phyloP scores from a whole-genome alignment of 1,284 basidiomycete genomes.

The Trametes versicolor region DNA sequence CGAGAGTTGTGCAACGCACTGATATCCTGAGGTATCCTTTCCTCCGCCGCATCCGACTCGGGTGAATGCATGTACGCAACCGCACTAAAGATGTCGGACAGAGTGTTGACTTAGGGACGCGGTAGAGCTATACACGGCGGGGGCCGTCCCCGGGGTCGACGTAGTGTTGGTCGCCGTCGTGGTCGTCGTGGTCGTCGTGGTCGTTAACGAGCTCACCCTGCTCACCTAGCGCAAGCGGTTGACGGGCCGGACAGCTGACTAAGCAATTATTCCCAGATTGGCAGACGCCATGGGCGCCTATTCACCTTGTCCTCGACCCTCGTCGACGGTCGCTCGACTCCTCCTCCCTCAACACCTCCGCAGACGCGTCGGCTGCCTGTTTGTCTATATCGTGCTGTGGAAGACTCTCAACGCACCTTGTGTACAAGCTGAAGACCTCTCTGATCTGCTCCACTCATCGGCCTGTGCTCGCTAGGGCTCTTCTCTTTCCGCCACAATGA shows the following conservation, averaged over 20 bases:
- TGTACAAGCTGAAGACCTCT: too few relatives aligned
- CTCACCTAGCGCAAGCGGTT: not conserved
- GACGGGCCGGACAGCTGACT: slow-evolving; percentile 23
- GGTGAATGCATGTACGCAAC: slow-evolving; percentile 25
- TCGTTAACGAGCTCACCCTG: slow-evolving; percentile 13
- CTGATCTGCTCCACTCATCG: too few relatives aligned
- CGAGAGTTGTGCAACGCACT: slow-evolving; percentile 44
- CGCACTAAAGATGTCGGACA: not conserved
- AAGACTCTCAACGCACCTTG: too few relatives aligned
- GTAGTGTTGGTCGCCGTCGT: slow-evolving; percentile 20
- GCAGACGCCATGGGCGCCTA: slow-evolving; percentile 15
- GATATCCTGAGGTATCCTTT: slow-evolving; percentile 57
- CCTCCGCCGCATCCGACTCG: slow-evolving; percentile 31
- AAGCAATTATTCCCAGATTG: slow-evolving; percentile 7
- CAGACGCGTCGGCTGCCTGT: not conserved
- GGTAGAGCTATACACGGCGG: not conserved
- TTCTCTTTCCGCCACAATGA: slow-evolving; percentile 22
- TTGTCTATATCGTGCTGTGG: too few relatives aligned
- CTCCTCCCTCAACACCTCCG: not conserved
- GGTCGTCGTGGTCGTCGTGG: slow-evolving; percentile 27
- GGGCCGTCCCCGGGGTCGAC: not conserved
- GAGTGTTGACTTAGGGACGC: not conserved
- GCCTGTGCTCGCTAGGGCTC: not conserved
- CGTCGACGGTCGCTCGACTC: slow-evolving; percentile 1
- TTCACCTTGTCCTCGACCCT: slow-evolving; percentile 13